These are phyloP conservation scores for Plasmopara halstedii DNA, from an alignment of 352 stramenopile species.

Conservation along the genomic window DNA sequence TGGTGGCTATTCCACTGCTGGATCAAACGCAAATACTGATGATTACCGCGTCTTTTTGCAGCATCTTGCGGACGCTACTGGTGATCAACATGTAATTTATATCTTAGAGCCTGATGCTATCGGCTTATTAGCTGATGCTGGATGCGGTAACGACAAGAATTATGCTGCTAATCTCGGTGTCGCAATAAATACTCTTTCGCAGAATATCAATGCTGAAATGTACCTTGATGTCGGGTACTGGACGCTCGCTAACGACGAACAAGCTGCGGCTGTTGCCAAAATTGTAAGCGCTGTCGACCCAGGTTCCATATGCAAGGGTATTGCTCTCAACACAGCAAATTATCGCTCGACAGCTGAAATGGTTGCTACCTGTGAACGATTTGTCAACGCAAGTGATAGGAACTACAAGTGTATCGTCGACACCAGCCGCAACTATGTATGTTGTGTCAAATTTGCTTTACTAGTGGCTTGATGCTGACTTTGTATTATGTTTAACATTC, in stretches of 20 bases:
- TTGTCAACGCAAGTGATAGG: constrained; percentile 19
- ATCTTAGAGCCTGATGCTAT: constrained; percentile 56
- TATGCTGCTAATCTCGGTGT: constrained; percentile 41
- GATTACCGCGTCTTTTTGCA: constrained; percentile 40
- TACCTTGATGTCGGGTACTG: constrained; percentile 61
- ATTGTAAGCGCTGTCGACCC: constrained; percentile 26
- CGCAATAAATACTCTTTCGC: constrained; percentile 37
- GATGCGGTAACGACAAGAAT: constrained; percentile 28
- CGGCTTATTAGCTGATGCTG: constrained; percentile 29
- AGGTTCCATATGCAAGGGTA: constrained; percentile 26
- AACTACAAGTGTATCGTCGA: constrained; percentile 41
- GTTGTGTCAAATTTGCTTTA: background rate
- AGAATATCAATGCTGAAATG: constrained; percentile 44
- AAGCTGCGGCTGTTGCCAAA: constrained; percentile 18
- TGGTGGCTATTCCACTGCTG: constrained; percentile 29
- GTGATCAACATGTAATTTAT: constrained; percentile 36
- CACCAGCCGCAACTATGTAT: constrained; percentile 28
- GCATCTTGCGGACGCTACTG: constrained; percentile 19
- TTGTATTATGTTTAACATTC: background rate
- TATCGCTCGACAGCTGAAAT: constrained; percentile 36
- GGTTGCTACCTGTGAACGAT: constrained; percentile 17
- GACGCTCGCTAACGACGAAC: constrained; percentile 25
- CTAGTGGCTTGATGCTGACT: background rate
- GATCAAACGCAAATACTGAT: constrained; percentile 21
- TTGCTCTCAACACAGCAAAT: constrained; percentile 53